Evolutionary conservation across 306 rosid genomes (phyloP), one percentile per base, ranked within the genome.

Genomic region (Quillaja saponaria): DNA sequence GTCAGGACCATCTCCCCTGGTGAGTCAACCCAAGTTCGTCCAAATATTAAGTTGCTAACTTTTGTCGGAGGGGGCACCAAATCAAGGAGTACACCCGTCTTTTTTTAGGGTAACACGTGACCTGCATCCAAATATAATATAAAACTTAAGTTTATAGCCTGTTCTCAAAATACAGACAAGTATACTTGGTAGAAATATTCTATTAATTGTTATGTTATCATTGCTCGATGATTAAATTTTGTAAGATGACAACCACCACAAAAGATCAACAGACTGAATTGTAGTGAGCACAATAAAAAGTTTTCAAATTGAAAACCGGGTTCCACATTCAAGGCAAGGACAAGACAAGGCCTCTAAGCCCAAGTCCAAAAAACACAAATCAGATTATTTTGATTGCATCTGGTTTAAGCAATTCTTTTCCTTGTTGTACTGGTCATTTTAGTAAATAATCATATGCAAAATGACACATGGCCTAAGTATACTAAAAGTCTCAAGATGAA

Each of bases 1-100:
- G 90, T 84, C 82, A 91, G 67, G 63, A 88, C 28, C 88, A 91
- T 91, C 74, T 91, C 95, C 73, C 92, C 95, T 0, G 85, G 83
- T 69, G 90, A 84, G 76, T 86, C 96, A 61, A 91, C 81, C 96
- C 96, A 91, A 6, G 97, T 91, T 68, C 89, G 73, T 48, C 97
- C 97, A 38, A 91, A 87, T 70, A 91, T 91, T 72, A 87, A 73
- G 84, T 91, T 91, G 84, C 76, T 90, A 25, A 85, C 78, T 82
- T 87, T 87, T 14, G 96, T 85, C 25, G 84, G 97, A 48, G 97
- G 96, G 18, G 96, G 96, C 51, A 85, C 96, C 78, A 91, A 75
- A 72, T 88, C 96, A 72, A 91, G 84, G 25, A 84, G 82, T 17
- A 80, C 88, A 13, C 91, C 91, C 97, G 60, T 74, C 84, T 73